Conservation (phyloP, 148 eudicot genomes). For the Simmondsia chinensis region DNA sequence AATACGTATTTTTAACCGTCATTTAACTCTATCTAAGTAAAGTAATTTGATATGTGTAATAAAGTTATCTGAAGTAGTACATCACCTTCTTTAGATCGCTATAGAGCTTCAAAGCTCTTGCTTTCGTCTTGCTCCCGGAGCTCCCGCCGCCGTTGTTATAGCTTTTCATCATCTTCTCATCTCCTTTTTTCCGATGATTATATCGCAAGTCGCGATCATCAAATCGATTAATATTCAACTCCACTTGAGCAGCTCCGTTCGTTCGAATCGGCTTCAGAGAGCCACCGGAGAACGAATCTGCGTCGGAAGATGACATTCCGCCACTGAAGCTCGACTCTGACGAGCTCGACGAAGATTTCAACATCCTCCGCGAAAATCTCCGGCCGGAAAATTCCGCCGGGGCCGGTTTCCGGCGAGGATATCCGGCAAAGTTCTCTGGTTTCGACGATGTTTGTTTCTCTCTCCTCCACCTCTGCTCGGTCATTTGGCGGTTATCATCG, state of each 20-base stretch:
- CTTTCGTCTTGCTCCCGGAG: conserved; percentile 23
- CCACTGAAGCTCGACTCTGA: conserved; percentile 46
- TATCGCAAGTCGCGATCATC: too few species aligned
- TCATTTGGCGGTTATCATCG: too few species aligned
- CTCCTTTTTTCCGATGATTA: conserved; percentile 20
- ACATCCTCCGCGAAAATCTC: conserved; percentile 2
- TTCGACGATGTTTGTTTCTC: conserved; percentile 2
- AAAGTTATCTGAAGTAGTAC: too few species aligned
- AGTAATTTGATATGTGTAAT: too few species aligned
- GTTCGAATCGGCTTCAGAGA: conserved; percentile 20
- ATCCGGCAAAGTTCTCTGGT: too few species aligned
- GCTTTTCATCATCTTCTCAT: too few species aligned
- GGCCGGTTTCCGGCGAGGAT: conserved; percentile 19
- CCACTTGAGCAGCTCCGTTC: not conserved
- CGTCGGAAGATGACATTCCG: conserved; percentile 32
- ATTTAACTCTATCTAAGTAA: too few species aligned
- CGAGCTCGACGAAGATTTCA: conserved; percentile 38
- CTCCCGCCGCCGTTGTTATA: not conserved
- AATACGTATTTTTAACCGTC: too few species aligned
- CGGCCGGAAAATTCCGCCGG: conserved; percentile 6
- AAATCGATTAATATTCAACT: too few species aligned
- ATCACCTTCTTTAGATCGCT: conserved; percentile 77
- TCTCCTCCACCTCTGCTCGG: too few species aligned
- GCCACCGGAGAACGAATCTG: conserved; percentile 8
- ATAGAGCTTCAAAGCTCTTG: conserved; percentile 70